These are phyloP conservation scores for Coemansia sp. DNA, from an alignment of 371 early-diverging fungal species.

Conservation along the genomic window DNA sequence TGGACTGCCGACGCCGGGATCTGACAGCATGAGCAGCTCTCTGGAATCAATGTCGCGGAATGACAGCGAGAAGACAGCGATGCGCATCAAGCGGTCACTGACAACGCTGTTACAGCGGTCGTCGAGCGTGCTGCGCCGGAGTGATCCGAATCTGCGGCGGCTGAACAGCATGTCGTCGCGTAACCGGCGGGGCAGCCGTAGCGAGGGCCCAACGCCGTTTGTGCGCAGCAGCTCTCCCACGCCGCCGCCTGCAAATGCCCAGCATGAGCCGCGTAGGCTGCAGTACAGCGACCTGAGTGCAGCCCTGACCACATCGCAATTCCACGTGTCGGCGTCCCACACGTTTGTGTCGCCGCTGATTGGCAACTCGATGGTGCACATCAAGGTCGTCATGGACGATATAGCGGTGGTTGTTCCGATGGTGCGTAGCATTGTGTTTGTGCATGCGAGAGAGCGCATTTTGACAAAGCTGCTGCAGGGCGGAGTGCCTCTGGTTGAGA, in stretches of 20 bases:
- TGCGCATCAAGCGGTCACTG: slow-evolving; percentile 39
- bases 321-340: slow-evolving; percentile 13
- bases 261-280: background rate
- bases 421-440: slow-evolving; percentile 43
- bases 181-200: background rate
- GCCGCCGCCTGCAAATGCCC: background rate
- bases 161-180: background rate
- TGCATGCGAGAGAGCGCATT: slow-evolving; percentile 43
- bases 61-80: slow-evolving; percentile 1
- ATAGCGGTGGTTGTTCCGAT: slow-evolving; percentile 28
- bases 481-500: slow-evolving; percentile 34
- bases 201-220: slow-evolving; percentile 1
- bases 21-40: slow-evolving; percentile 9
- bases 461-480: slow-evolving; percentile 43
- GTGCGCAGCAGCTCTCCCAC: slow-evolving; percentile 8
- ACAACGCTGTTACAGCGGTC: slow-evolving; percentile 40
- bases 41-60: slow-evolving; percentile 7
- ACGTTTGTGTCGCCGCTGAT: slow-evolving; percentile 27
- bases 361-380: slow-evolving; percentile 43
- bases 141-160: slow-evolving; percentile 1
- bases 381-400: slow-evolving; percentile 41
- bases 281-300: slow-evolving; percentile 3
- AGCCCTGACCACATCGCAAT: slow-evolving; percentile 29
- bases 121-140: slow-evolving; percentile 28
- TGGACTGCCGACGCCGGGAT: slow-evolving; percentile 20